A percentile compares a stretch with the other conserved stretches of the same genome.
Conservation (phyloP, 768 basidiomycete genomes). For the Lactifluus pinguis region DNA sequence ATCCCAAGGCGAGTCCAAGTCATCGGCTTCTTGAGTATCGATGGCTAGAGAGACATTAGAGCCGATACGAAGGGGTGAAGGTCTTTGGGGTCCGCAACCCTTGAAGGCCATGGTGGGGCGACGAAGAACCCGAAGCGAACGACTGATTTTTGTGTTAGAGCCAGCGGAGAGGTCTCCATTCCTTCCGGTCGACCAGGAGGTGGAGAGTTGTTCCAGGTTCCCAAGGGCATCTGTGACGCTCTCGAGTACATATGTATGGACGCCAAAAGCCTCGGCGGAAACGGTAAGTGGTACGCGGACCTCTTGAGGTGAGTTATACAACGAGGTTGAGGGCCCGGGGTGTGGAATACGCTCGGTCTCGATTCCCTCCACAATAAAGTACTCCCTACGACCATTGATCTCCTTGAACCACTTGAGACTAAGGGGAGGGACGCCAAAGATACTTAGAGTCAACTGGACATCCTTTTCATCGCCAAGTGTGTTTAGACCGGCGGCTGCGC, state of each 20-base stretch:
- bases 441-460: slow-evolving; percentile 50
- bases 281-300: slow-evolving; percentile 63
- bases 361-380: slow-evolving; percentile 78
- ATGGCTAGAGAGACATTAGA: slow-evolving; percentile 51
- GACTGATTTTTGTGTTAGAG: slow-evolving; percentile 39
- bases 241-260: slow-evolving; percentile 66
- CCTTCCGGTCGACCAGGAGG: slow-evolving; percentile 6
- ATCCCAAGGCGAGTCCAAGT: slow-evolving; percentile 62
- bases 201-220: slow-evolving; percentile 37
- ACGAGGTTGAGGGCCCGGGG: slow-evolving; percentile 20
- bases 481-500: slow-evolving; percentile 32
- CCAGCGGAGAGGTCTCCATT: slow-evolving; percentile 21
- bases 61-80: slow-evolving; percentile 64
- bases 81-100: slow-evolving; percentile 60
- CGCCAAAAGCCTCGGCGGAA: slow-evolving; percentile 52
- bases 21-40: slow-evolving; percentile 43
- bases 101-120: slow-evolving; percentile 67
- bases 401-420: slow-evolving; percentile 70
- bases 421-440: slow-evolving; percentile 68
- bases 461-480: slow-evolving; percentile 49
- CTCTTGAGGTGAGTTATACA: slow-evolving; percentile 37
- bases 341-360: slow-evolving; percentile 43
- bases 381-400: slow-evolving; percentile 55
- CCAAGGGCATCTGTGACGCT: slow-evolving; percentile 77
- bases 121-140: slow-evolving; percentile 61